Conservation (phyloP, 352 stramenopile genomes). For the Phytopythium boreale region DNA sequence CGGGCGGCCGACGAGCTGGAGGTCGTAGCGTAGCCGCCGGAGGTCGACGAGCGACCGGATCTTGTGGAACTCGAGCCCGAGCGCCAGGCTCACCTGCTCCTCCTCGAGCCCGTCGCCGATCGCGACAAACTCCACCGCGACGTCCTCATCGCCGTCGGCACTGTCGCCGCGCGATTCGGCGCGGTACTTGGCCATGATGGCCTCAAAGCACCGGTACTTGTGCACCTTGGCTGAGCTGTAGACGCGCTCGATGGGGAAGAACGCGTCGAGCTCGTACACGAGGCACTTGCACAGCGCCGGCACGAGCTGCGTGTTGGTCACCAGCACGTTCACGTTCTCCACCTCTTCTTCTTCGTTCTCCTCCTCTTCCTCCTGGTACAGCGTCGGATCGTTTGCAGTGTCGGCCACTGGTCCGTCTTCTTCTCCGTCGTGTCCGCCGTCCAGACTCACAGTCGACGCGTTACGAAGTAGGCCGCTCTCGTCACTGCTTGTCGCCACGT, state of each 20-base stretch:
- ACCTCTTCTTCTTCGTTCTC: slow-evolving; percentile 24
- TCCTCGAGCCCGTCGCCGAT: slow-evolving; percentile 79
- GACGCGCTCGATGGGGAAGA: slow-evolving; percentile 70
- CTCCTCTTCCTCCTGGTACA: slow-evolving; percentile 11
- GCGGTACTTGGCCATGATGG: slow-evolving; percentile 56
- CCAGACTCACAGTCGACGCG: neutral
- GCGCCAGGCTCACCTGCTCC: slow-evolving; percentile 62
- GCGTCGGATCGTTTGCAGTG: neutral
- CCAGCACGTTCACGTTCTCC: slow-evolving; percentile 71
- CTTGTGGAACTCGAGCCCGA: slow-evolving; percentile 75
- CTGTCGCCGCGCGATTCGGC: neutral
- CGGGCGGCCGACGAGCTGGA: slow-evolving; percentile 34
- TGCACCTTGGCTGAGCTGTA: slow-evolving; percentile 79
- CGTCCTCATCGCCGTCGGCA: slow-evolving; percentile 5
- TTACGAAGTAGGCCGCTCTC: neutral
- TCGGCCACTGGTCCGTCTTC: neutral
- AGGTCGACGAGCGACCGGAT: slow-evolving; percentile 66
- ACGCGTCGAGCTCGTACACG: slow-evolving; percentile 74
- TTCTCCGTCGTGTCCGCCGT: neutral
- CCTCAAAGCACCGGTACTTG: slow-evolving; percentile 78
- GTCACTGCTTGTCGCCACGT: neutral
- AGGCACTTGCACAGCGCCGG: slow-evolving; percentile 82
- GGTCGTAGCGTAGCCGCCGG: slow-evolving; percentile 52
- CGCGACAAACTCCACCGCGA: slow-evolving; percentile 62
- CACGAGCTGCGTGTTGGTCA: slow-evolving; percentile 81